A percentile compares a stretch with the other conserved stretches of the same genome.
Evolutionary conservation across 106 monocot species (phyloP).

Genomic region (Dendrobium nobile): DNA sequence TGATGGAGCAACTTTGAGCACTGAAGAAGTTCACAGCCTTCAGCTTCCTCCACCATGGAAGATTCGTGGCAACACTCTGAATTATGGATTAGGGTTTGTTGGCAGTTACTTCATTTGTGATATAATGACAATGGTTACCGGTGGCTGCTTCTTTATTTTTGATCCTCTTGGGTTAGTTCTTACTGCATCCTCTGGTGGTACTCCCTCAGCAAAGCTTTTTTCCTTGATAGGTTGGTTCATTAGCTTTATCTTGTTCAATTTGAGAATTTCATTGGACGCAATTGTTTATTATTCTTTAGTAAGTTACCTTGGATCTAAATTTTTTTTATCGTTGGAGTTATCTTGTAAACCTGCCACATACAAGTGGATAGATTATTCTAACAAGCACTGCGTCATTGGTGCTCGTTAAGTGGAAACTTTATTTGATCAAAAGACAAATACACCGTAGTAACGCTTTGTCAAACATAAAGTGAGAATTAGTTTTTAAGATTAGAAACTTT

Average conservation of each 20-base stretch:
- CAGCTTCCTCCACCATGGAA: conserved; percentile 94
- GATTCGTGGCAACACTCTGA: conserved; percentile 54
- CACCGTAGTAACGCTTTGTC: not conserved
- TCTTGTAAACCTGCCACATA: not conserved
- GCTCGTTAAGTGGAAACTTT: not conserved
- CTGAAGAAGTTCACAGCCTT: conserved; percentile 70
- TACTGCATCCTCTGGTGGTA: conserved; percentile 40
- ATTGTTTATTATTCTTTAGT: not conserved
- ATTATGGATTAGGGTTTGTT: conserved; percentile 89
- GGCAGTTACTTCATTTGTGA: conserved; percentile 79
- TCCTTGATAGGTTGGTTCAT: conserved; percentile 53
- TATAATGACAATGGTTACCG: conserved; percentile 73
- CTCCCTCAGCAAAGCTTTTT: conserved; percentile 73
- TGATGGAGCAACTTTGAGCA: conserved; percentile 67
- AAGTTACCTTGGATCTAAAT: not conserved
- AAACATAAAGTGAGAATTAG: not conserved
- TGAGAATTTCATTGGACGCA: not conserved
- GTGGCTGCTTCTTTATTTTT: conserved; percentile 81
- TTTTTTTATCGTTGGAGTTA: not conserved
- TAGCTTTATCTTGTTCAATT: not conserved
- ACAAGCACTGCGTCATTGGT: not conserved
- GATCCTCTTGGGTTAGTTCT: conserved; percentile 92
- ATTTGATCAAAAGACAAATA: not conserved
- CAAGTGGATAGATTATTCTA: not conserved
- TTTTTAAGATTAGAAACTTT: not conserved